These are phyloP conservation scores for Macadamia integrifolia DNA, from an alignment of 164 flowering plant species.

Conservation along the genomic window DNA sequence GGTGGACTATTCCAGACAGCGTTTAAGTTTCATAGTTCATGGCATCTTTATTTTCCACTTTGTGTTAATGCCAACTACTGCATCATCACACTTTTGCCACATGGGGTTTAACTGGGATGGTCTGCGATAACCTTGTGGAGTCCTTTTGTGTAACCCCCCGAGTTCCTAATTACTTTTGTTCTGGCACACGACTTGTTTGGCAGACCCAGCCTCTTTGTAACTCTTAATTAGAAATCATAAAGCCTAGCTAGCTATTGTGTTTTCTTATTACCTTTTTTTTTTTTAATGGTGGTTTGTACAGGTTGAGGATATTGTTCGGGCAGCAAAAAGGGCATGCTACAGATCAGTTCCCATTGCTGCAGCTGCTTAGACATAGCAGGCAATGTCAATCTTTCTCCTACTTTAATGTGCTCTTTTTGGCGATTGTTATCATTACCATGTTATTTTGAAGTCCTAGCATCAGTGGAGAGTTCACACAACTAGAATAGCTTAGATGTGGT, in stretches of 20 bases:
- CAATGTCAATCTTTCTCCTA: not conserved
- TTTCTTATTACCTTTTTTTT: not conserved
- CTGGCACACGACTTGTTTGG: not conserved
- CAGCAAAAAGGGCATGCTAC: slow-evolving; percentile 66
- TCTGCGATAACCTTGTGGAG: too few species aligned
- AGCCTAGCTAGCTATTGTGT: not conserved
- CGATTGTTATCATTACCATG: not conserved
- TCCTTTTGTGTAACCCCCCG: too few species aligned
- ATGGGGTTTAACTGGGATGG: too few species aligned
- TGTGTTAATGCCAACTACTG: too few species aligned
- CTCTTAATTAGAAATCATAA: not conserved
- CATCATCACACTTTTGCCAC: too few species aligned
- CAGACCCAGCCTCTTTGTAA: not conserved
- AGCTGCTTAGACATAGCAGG: slow-evolving; percentile 26
- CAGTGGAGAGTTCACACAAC: not conserved
- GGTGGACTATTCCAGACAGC: too few species aligned
- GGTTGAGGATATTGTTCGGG: slow-evolving; percentile 79
- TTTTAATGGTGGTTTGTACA: slow-evolving; percentile 12
- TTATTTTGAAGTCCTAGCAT: not conserved
- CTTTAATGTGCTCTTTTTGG: not conserved
- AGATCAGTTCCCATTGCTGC: slow-evolving; percentile 54
- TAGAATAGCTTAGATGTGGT: too few species aligned
- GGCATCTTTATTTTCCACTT: too few species aligned
- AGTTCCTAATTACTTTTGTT: not conserved
- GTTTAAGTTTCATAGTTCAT: too few species aligned